Evolutionary conservation across 78 protist species (phyloP), one percentile per base, ranked within the genome.

Genomic region (Dictyostelium brefeldianum): DNA sequence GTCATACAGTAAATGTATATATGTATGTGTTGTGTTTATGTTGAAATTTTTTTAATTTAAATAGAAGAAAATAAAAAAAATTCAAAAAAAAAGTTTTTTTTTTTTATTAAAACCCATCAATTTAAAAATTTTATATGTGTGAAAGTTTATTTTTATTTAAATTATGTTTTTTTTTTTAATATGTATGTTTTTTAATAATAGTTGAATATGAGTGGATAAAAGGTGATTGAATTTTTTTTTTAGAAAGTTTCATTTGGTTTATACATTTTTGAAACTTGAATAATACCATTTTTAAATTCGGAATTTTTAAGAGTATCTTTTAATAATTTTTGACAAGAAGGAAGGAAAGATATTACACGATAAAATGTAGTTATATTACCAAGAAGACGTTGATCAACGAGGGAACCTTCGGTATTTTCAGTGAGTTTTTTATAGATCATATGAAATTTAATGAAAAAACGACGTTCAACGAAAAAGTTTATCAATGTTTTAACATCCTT

Each of bases 401-500:
- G 22, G n/a, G n/a, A 77, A 22, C 78, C 59, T 12, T 25, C 64
- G 0, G 69, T 77, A 20, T 41, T 77, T 22, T 87, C 93, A 3
- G 73, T 31, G 27, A 75, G 51, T 43, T 51, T 80, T 17, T 81
- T 83, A 41, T 91, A 91, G 89, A 91, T 81, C 95, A 91, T 91
- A 67, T 91, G 95, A 7, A 91, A 43, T 78, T 91, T 91, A 56
- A 91, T 91, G 50, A 91, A 91, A 54, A 79, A 62, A 27, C 77
- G 89, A 25, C 95, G 41, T 14, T 91, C 91, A 6, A 74, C 78
- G 46, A 81, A 91, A 22, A 80, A 79, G 29, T 50, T 56, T 7
- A 80, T 18, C 22, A 91, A 14, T 4, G 78, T 41, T 70, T 91
- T 91, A 2, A 91, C 84, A 54, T 91, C 95, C 11, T 81, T 80